A percentile compares a stretch with the other conserved stretches of the same genome.
Evolutionary conservation across 2,329 filamentous ascomycete species (phyloP).

Genomic region (Magnaporthales sp.): DNA sequence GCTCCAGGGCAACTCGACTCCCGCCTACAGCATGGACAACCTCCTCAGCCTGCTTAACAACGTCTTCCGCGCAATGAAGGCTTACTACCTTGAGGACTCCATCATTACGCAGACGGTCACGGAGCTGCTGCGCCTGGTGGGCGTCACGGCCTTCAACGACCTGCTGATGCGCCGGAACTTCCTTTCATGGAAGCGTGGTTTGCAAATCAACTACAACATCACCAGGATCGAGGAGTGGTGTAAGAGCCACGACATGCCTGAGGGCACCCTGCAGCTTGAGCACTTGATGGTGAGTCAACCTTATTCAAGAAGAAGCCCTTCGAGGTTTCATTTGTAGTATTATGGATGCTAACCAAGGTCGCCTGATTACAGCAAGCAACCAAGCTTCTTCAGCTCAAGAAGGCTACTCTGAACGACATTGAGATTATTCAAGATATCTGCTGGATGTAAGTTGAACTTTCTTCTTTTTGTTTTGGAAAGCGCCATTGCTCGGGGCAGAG

Average conservation of each 20-base stretch:
- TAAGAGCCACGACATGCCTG: constrained; percentile 99
- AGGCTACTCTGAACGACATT: constrained; percentile 96
- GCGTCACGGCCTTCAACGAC: constrained; percentile 97
- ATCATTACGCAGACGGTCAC: constrained; percentile 96
- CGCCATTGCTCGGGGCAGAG: constrained; percentile 5
- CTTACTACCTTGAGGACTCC: constrained; percentile 91
- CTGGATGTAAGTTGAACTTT: constrained; percentile 73
- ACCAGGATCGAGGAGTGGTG: constrained; percentile 99
- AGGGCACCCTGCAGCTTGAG: constrained; percentile 93
- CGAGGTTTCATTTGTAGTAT: constrained; percentile 16
- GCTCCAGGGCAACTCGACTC: constrained; percentile 77
- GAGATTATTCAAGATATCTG: constrained; percentile 99
- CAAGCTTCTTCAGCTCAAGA: constrained; percentile 96
- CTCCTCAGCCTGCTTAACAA: constrained; percentile 91
- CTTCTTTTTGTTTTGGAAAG: too few relatives aligned
- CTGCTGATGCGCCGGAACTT: constrained; percentile 96
- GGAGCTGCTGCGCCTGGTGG: constrained; percentile 84
- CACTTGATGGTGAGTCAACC: constrained; percentile 76
- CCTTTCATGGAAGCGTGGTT: constrained; percentile 96
- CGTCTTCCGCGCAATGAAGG: constrained; percentile 98
- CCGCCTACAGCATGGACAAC: constrained; percentile 99
- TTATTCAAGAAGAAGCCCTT: background rate
- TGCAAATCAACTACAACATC: constrained; percentile 99
- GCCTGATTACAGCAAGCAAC: constrained; percentile 67
- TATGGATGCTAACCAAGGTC: background rate